phyloP scores from a whole-genome alignment of 305 asterid species.

The Solanum hybrid region DNA sequence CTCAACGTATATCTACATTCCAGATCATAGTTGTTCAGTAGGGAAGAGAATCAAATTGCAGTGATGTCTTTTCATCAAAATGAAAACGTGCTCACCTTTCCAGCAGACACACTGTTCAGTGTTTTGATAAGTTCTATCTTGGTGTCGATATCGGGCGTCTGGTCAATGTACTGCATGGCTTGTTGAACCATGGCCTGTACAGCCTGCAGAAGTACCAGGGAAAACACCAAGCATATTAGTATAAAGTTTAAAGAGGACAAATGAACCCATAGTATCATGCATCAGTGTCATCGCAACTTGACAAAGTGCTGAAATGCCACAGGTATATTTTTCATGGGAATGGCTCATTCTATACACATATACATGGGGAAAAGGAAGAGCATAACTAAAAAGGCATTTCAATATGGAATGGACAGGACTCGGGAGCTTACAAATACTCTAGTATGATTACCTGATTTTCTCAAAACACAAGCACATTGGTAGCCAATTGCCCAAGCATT shows the following conservation, averaged over 20 bases:
- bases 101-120: constrained; percentile 83
- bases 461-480: not conserved
- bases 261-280: not conserved
- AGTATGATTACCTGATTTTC: not conserved
- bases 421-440: not conserved
- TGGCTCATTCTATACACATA: not conserved
- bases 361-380: not conserved
- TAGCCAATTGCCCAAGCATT: not conserved
- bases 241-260: not conserved
- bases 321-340: not conserved
- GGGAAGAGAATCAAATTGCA: constrained; percentile 3
- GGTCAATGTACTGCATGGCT: constrained; percentile 87
- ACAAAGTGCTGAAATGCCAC: not conserved
- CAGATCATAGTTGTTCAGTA: not conserved
- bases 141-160: constrained; percentile 82
- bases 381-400: not conserved
- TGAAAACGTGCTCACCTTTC: constrained; percentile 47
- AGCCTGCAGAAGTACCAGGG: constrained; percentile 42
- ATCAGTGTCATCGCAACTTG: not conserved
- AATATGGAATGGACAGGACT: not conserved
- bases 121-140: constrained; percentile 84
- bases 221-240: constrained; percentile 5
- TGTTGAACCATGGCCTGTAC: constrained; percentile 97
- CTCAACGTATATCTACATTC: constrained; percentile 72
- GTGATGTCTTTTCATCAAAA: not conserved